phyloP scores from a whole-genome alignment of 139 green algal genomes.

The Chlorella sp. region DNA sequence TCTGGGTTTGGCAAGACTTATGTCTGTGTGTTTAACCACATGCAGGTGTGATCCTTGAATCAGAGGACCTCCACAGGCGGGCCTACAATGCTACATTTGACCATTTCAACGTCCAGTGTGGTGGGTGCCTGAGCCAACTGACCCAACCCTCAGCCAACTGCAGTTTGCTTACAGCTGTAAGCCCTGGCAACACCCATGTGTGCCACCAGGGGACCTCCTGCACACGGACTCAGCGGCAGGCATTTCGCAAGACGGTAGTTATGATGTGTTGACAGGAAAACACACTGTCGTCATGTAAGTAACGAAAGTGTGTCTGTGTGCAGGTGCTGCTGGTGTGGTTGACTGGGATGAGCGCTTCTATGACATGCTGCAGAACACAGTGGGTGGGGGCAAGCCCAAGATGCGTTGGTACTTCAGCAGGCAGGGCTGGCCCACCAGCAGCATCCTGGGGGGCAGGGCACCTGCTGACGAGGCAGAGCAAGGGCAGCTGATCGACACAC shows the following conservation, averaged over 20 bases:
- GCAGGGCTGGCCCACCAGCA: conserved; percentile 77
- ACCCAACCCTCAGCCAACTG: too few relatives aligned
- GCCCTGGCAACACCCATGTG: too few relatives aligned
- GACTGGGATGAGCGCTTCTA: neutral
- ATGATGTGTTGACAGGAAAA: too few relatives aligned
- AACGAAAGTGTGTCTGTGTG: too few relatives aligned
- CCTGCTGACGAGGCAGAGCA: conserved; percentile 55
- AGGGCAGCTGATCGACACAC: conserved; percentile 67
- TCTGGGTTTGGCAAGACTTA: too few relatives aligned
- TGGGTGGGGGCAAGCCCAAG: conserved; percentile 65
- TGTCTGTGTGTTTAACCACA: too few relatives aligned
- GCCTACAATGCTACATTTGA: conserved; percentile 91
- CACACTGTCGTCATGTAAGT: too few relatives aligned
- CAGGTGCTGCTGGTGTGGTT: neutral
- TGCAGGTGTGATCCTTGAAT: conserved; percentile 81
- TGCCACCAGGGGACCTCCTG: too few relatives aligned
- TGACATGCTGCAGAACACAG: neutral
- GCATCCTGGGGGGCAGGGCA: conserved; percentile 7
- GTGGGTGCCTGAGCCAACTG: too few relatives aligned
- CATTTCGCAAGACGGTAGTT: too few relatives aligned
- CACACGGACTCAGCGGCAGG: too few relatives aligned
- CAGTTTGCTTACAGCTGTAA: too few relatives aligned
- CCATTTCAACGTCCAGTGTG: conserved; percentile 61
- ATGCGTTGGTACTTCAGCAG: conserved; percentile 84
- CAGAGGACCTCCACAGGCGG: conserved; percentile 82